These are phyloP conservation scores for Populus euphratica DNA, from an alignment of 345 rosid species.

Conservation along the genomic window DNA sequence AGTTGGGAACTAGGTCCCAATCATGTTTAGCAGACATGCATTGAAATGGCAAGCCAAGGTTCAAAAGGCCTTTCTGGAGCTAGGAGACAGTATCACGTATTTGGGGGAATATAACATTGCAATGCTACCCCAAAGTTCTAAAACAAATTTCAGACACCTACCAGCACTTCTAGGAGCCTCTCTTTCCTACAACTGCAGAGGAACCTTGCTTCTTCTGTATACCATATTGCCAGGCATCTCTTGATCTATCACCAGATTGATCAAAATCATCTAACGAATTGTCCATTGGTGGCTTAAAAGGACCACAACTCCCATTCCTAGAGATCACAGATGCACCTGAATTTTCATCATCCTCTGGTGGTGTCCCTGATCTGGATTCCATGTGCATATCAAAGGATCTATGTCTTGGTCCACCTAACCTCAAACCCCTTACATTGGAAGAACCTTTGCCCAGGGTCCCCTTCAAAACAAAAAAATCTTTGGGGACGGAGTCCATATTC, in stretches of 20 bases:
- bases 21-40: conserved; percentile 3
- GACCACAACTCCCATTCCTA: conserved; percentile 59
- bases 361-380: conserved; percentile 69
- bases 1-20: neutral
- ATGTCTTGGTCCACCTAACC: conserved; percentile 68
- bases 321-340: conserved; percentile 35
- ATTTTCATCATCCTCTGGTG: conserved; percentile 76
- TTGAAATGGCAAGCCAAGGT: neutral
- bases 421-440: conserved; percentile 56
- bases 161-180: conserved; percentile 34
- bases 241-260: conserved; percentile 55
- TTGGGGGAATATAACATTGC: neutral
- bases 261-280: conserved; percentile 57
- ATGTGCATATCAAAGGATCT: conserved; percentile 54
- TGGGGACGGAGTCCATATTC: conserved; percentile 88
- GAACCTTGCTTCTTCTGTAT: conserved; percentile 34
- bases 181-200: conserved; percentile 46
- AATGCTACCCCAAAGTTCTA: neutral
- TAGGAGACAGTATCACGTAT: conserved; percentile 7
- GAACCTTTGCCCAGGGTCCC: conserved; percentile 55
- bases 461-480: conserved; percentile 54
- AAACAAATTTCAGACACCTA: conserved; percentile 1
- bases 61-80: conserved; percentile 10
- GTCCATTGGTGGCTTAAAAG: conserved; percentile 42
- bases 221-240: conserved; percentile 83